phyloP scores from a whole-genome alignment of 164 flowering plant genomes.

The Saururus chinensis region DNA sequence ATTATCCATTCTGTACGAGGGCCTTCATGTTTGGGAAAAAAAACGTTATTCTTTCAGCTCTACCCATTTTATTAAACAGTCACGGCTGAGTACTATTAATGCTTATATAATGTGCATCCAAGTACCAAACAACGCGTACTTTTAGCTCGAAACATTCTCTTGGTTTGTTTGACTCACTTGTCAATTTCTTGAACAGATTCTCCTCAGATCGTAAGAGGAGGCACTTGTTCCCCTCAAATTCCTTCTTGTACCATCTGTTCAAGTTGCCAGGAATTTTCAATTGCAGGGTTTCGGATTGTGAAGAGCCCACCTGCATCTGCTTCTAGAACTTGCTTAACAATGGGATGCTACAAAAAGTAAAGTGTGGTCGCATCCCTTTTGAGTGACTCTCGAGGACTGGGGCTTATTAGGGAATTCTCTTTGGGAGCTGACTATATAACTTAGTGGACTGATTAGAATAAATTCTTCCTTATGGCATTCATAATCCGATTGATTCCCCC shows the following conservation, averaged over 20 bases:
- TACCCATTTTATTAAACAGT: too few species aligned
- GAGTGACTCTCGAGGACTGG: constrained; percentile 2
- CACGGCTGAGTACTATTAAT: too few species aligned
- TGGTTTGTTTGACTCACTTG: constrained; percentile 1
- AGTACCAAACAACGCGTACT: background rate
- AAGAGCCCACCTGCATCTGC: constrained; percentile 5
- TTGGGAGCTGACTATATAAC: background rate
- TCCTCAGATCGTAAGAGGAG: background rate
- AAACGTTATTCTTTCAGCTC: too few species aligned
- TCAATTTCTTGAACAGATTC: constrained; percentile 3
- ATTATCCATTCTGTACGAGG: too few species aligned
- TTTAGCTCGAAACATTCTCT: background rate
- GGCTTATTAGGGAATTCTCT: background rate
- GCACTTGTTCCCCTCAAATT: constrained; percentile 1
- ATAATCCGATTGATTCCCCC: background rate
- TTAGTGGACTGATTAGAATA: background rate
- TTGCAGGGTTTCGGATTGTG: background rate
- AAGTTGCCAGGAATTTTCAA: background rate
- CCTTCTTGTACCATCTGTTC: background rate
- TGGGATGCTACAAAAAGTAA: background rate
- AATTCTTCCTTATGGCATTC: background rate
- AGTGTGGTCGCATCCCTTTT: constrained; percentile 5
- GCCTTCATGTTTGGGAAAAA: too few species aligned
- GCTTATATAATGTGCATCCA: background rate
- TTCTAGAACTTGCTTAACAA: constrained; percentile 1